Percentiles rank a stretch among this genome's conserved stretches.
Conservation (phyloP, 257 asterid genomes). For the Paraleonurus japonicus region DNA sequence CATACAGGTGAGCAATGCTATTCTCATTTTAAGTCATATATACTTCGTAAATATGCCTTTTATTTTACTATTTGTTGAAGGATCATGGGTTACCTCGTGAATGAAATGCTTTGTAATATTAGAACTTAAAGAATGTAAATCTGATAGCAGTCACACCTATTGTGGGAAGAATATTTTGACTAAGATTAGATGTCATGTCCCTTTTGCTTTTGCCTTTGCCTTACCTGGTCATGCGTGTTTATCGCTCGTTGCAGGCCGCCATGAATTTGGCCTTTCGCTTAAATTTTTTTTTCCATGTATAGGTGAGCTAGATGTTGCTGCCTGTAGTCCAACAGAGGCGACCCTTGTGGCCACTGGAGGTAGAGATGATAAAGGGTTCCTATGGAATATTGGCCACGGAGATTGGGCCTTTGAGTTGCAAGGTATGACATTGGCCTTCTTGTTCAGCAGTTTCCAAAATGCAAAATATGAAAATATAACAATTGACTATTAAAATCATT, state of each 20-base stretch:
- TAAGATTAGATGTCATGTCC: conserved; percentile 1
- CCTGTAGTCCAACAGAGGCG: conserved; percentile 84
- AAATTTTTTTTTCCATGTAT: conserved; percentile 19
- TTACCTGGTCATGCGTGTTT: background rate
- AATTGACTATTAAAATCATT: background rate
- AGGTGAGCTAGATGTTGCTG: conserved; percentile 79
- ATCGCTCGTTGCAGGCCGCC: background rate
- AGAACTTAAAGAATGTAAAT: conserved; percentile 2
- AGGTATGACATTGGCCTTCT: conserved; percentile 45
- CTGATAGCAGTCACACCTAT: background rate
- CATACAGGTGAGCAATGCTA: conserved; percentile 63
- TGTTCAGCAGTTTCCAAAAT: conserved; percentile 6
- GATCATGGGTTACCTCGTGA: background rate
- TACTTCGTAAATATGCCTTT: background rate
- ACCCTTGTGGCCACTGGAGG: conserved; percentile 92
- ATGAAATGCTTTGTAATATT: conserved; percentile 1
- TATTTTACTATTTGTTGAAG: background rate
- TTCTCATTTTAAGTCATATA: background rate
- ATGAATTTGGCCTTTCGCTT: background rate
- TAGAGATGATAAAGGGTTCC: conserved; percentile 88
- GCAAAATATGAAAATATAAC: background rate
- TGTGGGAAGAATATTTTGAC: background rate
- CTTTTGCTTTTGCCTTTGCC: background rate
- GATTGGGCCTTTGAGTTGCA: conserved; percentile 76
- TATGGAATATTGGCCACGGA: conserved; percentile 77